Evolutionary conservation across 495 filamentous ascomycete species (phyloP).

Genomic region (Aspergillus bridgeri): DNA sequence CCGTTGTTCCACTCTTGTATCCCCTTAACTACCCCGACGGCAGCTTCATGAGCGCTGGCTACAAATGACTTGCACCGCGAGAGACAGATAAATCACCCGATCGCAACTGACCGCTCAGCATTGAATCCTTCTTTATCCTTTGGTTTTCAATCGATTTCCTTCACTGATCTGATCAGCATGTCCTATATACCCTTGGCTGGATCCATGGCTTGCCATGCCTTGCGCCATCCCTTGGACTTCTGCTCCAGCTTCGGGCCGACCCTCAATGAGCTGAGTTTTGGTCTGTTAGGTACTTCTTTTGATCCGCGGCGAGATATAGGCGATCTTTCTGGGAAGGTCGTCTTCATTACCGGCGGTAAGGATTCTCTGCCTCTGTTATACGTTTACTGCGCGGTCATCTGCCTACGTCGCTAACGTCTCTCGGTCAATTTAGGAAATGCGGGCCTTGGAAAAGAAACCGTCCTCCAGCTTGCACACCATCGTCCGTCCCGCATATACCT

Average conservation of each 20-base stretch:
- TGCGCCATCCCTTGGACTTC: constrained; percentile 35
- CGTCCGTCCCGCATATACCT: constrained; percentile 60
- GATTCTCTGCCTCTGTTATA: background rate
- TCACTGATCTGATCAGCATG: background rate
- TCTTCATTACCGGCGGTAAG: constrained; percentile 61
- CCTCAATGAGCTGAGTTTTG: constrained; percentile 38
- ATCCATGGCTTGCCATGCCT: constrained; percentile 20
- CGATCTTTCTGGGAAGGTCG: constrained; percentile 53
- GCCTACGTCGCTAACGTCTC: background rate
- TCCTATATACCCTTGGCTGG: constrained; percentile 1
- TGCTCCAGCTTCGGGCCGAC: constrained; percentile 37
- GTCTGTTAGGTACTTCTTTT: constrained; percentile 41
- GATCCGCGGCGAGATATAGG: constrained; percentile 55
- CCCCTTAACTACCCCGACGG: no score
- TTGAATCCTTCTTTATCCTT: background rate
- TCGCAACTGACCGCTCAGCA: background rate
- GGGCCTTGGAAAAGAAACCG: constrained; percentile 64
- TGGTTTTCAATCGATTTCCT: background rate
- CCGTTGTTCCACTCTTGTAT: background rate
- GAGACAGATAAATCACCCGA: background rate
- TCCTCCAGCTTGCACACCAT: constrained; percentile 60
- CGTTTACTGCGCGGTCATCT: background rate
- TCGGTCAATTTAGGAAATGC: constrained; percentile 48
- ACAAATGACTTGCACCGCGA: background rate
- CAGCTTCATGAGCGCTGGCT: background rate